phyloP scores from a whole-genome alignment of 129 eudicot species.

The Mikania micrantha region DNA sequence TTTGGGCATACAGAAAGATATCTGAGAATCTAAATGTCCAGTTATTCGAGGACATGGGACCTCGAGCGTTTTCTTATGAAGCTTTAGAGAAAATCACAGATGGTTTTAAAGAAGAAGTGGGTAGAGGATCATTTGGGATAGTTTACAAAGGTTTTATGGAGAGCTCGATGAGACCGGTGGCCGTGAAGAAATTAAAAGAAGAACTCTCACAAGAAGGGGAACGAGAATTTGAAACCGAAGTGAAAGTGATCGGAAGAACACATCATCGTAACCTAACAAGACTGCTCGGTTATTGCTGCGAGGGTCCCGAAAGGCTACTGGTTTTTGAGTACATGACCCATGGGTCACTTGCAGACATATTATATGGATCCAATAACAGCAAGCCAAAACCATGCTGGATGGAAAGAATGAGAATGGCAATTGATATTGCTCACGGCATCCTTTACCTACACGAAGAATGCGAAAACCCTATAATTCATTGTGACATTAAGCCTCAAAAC shows the following conservation, averaged over 20 bases:
- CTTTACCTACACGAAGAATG: slow-evolving; percentile 36
- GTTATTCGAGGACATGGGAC: slow-evolving; percentile 8
- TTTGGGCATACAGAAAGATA: slow-evolving; percentile 3
- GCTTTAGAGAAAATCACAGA: slow-evolving; percentile 28
- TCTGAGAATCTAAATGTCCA: not conserved
- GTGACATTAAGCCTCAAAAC: slow-evolving; percentile 40
- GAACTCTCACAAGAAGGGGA: slow-evolving; percentile 35
- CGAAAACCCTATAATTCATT: slow-evolving; percentile 34
- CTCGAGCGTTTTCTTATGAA: slow-evolving; percentile 27
- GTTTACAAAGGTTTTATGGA: slow-evolving; percentile 37
- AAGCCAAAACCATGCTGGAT: slow-evolving; percentile 20
- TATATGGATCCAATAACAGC: slow-evolving; percentile 14
- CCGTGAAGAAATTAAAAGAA: slow-evolving; percentile 25
- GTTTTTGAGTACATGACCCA: slow-evolving; percentile 37
- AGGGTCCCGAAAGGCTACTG: slow-evolving; percentile 32
- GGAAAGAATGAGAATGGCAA: slow-evolving; percentile 23
- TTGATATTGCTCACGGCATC: slow-evolving; percentile 25
- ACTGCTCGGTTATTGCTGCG: slow-evolving; percentile 35
- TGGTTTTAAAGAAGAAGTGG: slow-evolving; percentile 36
- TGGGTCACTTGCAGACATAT: slow-evolving; percentile 35
- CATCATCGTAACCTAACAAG: slow-evolving; percentile 40
- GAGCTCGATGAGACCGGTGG: slow-evolving; percentile 25
- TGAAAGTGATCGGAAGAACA: slow-evolving; percentile 41
- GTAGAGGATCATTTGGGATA: slow-evolving; percentile 43
- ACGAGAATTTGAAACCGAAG: slow-evolving; percentile 35